phyloP scores from a whole-genome alignment of 768 basidiomycete genomes.

The Steccherinum ochraceum region DNA sequence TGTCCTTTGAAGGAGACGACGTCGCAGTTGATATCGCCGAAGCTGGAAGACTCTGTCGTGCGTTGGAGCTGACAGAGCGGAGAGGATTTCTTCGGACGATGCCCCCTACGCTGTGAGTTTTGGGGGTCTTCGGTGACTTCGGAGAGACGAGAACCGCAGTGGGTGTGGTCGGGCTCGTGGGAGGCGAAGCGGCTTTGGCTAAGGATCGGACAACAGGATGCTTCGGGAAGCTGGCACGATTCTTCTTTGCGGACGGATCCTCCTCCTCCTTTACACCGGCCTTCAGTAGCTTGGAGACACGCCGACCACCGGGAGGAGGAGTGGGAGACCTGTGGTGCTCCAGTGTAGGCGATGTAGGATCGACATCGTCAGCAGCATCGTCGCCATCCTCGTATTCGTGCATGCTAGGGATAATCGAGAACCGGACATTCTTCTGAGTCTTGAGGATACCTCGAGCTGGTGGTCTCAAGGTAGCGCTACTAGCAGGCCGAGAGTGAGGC shows the following conservation, averaged over 20 bases:
- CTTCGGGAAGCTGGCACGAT: conserved; percentile 14
- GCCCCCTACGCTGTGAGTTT: conserved; percentile 6
- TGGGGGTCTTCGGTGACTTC: conserved; percentile 6
- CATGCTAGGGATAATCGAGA: conserved; percentile 18
- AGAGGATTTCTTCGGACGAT: conserved; percentile 11
- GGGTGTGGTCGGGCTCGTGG: conserved; percentile 6
- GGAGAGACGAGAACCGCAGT: conserved; percentile 1
- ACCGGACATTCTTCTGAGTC: conserved; percentile 34
- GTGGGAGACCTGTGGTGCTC: background rate
- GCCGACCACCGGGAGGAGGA: background rate
- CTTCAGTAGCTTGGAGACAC: background rate
- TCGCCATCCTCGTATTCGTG: conserved; percentile 16
- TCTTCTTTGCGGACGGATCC: background rate
- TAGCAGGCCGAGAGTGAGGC: conserved; percentile 12
- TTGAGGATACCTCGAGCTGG: conserved; percentile 32
- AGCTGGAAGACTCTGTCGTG: conserved; percentile 11
- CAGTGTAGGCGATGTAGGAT: background rate
- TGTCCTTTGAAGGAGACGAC: background rate
- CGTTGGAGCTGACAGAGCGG: conserved; percentile 14
- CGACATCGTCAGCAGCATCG: conserved; percentile 1
- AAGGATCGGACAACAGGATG: conserved; percentile 19
- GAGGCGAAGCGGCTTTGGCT: background rate
- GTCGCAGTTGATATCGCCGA: conserved; percentile 6
- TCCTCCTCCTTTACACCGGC: background rate
- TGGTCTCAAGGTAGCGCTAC: conserved; percentile 20